Evolutionary conservation across 2,329 filamentous ascomycete genomes (phyloP), one percentile per base, ranked within the genome.

Genomic region (Aspergillus tanneri): DNA sequence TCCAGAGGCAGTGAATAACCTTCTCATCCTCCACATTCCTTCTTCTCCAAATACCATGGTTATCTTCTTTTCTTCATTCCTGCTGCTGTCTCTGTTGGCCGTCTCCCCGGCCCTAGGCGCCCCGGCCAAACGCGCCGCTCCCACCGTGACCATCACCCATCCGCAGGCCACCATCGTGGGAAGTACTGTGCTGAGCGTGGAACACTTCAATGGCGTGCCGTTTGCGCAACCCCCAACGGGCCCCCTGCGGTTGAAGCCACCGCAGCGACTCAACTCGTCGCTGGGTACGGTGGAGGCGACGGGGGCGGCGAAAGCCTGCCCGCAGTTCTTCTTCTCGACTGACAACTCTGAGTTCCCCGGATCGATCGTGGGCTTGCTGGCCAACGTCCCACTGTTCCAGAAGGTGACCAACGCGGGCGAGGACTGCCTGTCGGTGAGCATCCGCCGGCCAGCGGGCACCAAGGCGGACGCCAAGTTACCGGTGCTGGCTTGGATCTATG

Each of bases 161-260:
- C 66, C 67, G 6, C 14, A 56, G 35, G 83, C 81, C 28, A 85
- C 78, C 4, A 70, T 87, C 25, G 64, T 66, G 14, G 67, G 64
- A 8, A 57, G 28, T 47, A 68, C 56, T 50, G 62, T 66, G 2
- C 59, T 39, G 2, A 39, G 64, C 2, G 76, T 89, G 16, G 87
- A 92, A 48, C 80, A 75, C 21, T 91, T 88, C 72, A 82, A 79
- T 46, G 87, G 84, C 18, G 88, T 93, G 47, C 88, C 87, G 3
- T 93, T 84, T 61, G 87, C 87, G 2, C 74, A 88, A 52, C 78
- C 86, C 1, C 88, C 88, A 0, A 76, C 80, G 0, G 86, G 85
- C 0, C 65, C 74, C 3, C 72, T 89, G 19, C 83, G 88, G 12
- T 77, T 93, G 25, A 84, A 80, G 61, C 84, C 86, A 5, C 88